Evolutionary conservation across 1,139 yeast genomes (phyloP), one percentile per base, ranked within the genome.

Genomic region (Zygoascus sp.): DNA sequence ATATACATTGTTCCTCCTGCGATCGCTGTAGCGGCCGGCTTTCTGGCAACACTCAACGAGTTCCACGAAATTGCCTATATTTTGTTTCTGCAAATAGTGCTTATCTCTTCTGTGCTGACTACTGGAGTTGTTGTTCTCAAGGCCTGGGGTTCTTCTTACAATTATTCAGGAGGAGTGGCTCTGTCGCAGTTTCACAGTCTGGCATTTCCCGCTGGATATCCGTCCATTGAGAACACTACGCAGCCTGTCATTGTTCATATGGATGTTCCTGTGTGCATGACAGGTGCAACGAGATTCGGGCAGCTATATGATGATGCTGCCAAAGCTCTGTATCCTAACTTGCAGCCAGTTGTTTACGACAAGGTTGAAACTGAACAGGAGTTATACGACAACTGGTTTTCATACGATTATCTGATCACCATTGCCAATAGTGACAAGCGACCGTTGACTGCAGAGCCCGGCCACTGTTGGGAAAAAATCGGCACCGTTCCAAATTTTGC

Each of bases 161-260:
- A 90, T 64, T 90, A 90, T 60, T 96, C 97, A 1, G 97, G 97
- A 7, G 97, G 96, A 0, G 74, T 68, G 4, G 95, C 96, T 0
- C 65, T 89, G 32, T 52, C 62, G 11, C 62, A 61, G 35, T 74
- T 84, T 50, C 85, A 87, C 58, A 55, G 69, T 5, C 44, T 6
- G 40, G 37, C 32, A 2, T 42, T 34, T 15, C 36, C 40, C 16
- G 8, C 22, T 17, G 45, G 45, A n/a, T 28, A 35, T 27, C 45
- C 45, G 7, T 20, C 34, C 8, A 21, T 28, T 4, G 40, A 21
- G 11, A 22, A 39, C 16, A 34, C 21, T 5, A 28, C 40, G 5
- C 15, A 25, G n/a, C 54, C 55, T 10, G 39, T 57, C 5, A 53
- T 54, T 2, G 79, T 88, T 5, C 96, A 89, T 62, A 67, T 88